phyloP scores from a whole-genome alignment of 352 stramenopile species.

The Phytophthora megakarya region DNA sequence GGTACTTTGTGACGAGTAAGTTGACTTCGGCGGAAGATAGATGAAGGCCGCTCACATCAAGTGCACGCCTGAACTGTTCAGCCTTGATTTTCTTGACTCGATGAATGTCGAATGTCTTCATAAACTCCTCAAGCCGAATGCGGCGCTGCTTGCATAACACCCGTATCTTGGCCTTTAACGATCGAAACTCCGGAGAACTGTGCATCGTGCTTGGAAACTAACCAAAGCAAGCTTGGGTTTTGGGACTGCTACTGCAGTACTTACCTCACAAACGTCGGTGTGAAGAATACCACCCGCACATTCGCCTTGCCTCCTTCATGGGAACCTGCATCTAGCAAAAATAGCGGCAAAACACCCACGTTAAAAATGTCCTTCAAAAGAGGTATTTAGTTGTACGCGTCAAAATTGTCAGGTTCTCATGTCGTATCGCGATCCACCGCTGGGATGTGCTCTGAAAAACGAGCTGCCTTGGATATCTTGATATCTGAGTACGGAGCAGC shows the following conservation, averaged over 20 bases:
- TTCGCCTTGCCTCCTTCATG: too few species aligned
- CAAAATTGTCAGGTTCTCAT: slow-evolving; percentile 31
- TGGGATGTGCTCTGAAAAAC: slow-evolving; percentile 81
- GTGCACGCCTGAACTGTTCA: slow-evolving; percentile 80
- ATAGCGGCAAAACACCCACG: slow-evolving; percentile 39
- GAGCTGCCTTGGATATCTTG: slow-evolving; percentile 73
- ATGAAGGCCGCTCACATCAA: slow-evolving; percentile 78
- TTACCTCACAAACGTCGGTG: not conserved
- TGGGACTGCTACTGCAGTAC: not conserved
- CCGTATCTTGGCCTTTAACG: slow-evolving; percentile 80
- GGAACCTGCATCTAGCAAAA: slow-evolving; percentile 27
- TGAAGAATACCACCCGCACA: not conserved
- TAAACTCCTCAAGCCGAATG: slow-evolving; percentile 86
- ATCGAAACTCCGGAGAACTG: slow-evolving; percentile 77
- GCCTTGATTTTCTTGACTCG: slow-evolving; percentile 84
- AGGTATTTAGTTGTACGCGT: slow-evolving; percentile 33
- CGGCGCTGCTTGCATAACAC: slow-evolving; percentile 82
- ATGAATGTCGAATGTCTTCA: slow-evolving; percentile 88
- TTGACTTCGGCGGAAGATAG: slow-evolving; percentile 57
- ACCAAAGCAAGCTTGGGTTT: slow-evolving; percentile 6
- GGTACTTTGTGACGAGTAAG: slow-evolving; percentile 72
- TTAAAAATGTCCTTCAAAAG: slow-evolving; percentile 29
- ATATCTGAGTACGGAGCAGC: slow-evolving; percentile 95
- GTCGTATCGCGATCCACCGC: slow-evolving; percentile 59
- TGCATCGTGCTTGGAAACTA: slow-evolving; percentile 43